phyloP scores from a whole-genome alignment of 164 flowering plant species.

The Umbilicus rupestris region DNA sequence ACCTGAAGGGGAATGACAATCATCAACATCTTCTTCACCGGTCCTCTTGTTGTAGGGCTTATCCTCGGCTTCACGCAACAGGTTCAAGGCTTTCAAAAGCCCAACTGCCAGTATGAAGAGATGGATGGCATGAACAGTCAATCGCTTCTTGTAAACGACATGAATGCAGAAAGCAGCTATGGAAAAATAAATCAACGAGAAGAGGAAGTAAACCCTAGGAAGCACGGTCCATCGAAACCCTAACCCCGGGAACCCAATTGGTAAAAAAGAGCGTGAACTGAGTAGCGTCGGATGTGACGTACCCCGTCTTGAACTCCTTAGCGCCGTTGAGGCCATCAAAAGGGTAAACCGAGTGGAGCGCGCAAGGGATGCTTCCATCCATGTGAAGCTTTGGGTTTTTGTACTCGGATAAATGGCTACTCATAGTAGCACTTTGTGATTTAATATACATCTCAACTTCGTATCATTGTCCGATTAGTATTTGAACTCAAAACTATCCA shows the following conservation, averaged over 20 bases:
- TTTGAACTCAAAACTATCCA: too few relatives aligned
- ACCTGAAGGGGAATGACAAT: constrained; percentile 3
- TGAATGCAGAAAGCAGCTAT: not conserved
- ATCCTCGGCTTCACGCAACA: constrained; percentile 5
- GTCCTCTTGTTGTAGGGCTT: not conserved
- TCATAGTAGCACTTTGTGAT: too few relatives aligned
- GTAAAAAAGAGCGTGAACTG: not conserved
- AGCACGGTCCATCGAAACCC: not conserved
- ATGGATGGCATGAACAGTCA: not conserved
- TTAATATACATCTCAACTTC: too few relatives aligned
- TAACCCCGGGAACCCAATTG: not conserved
- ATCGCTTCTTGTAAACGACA: not conserved
- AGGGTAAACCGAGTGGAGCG: constrained; percentile 50
- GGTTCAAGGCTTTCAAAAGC: not conserved
- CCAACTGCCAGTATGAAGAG: not conserved
- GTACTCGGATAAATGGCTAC: too few relatives aligned
- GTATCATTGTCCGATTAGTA: too few relatives aligned
- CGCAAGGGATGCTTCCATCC: constrained; percentile 53
- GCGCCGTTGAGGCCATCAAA: constrained; percentile 25
- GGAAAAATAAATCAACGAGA: constrained; percentile 1
- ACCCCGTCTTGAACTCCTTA: constrained; percentile 8
- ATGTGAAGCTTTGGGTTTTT: too few relatives aligned
- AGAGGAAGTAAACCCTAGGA: not conserved
- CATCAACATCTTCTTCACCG: constrained; percentile 3
- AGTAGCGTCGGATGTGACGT: constrained; percentile 14